A percentile compares a stretch with the other conserved stretches of the same genome.
phyloP scores from a whole-genome alignment of 1,284 basidiomycete genomes.

The Quambalaria eucalypti region DNA sequence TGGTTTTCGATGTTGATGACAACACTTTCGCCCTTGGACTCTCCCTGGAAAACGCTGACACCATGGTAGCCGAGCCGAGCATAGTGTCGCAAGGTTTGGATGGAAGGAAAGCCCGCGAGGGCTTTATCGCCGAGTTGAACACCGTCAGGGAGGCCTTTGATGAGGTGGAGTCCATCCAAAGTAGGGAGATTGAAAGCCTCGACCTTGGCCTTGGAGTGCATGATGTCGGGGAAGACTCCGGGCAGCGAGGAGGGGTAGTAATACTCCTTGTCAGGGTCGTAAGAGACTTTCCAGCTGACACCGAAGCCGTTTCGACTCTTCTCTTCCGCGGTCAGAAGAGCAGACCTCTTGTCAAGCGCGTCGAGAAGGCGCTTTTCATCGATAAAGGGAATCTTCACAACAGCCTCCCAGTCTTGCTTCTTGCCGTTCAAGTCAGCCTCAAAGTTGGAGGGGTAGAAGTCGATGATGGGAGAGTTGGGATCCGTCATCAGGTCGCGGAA shows the following conservation, averaged over 20 bases:
- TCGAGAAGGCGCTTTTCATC: conserved; percentile 68
- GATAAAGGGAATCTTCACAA: conserved; percentile 98
- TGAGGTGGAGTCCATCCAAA: conserved; percentile 67
- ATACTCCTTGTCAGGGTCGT: conserved; percentile 55
- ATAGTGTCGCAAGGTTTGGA: conserved; percentile 76
- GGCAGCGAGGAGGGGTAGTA: conserved; percentile 81
- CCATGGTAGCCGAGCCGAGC: conserved; percentile 71
- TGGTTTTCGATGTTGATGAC: conserved; percentile 73
- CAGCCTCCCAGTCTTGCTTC: conserved; percentile 96
- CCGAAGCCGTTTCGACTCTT: conserved; percentile 67
- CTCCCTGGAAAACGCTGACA: conserved; percentile 86
- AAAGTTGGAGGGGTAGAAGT: conserved; percentile 88
- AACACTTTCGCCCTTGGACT: conserved; percentile 85
- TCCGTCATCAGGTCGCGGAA: conserved; percentile 88
- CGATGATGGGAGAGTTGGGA: conserved; percentile 74
- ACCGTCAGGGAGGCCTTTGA: conserved; percentile 78
- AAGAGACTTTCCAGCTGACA: conserved; percentile 69
- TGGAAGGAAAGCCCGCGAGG: conserved; percentile 88
- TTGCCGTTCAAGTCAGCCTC: conserved; percentile 94
- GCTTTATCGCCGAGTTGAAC: conserved; percentile 77
- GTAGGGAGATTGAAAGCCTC: conserved; percentile 72
- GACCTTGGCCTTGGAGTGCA: conserved; percentile 68
- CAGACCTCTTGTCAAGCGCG: conserved; percentile 61
- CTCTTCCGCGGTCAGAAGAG: conserved; percentile 71
- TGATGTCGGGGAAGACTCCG: conserved; percentile 86